phyloP scores from a whole-genome alignment of 2,329 filamentous ascomycete genomes.

The Didymella keratinophila region DNA sequence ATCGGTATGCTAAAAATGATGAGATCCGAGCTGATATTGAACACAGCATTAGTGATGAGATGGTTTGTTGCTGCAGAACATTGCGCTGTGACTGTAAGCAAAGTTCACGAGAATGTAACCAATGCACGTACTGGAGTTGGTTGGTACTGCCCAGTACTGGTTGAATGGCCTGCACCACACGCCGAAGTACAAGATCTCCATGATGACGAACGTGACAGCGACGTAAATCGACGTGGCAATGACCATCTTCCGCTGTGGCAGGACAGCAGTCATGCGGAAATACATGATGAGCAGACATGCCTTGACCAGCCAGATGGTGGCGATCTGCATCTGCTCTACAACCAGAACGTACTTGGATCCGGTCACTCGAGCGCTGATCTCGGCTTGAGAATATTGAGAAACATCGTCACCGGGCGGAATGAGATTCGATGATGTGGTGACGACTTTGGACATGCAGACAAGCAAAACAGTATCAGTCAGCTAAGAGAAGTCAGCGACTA shows the following conservation, averaged over 20 bases:
- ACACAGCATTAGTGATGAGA: conserved; percentile 50
- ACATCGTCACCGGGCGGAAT: conserved; percentile 45
- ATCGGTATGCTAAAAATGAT: conserved; percentile 58
- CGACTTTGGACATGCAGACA: conserved; percentile 43
- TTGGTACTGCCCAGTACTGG: conserved; percentile 62
- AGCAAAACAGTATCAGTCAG: conserved; percentile 46
- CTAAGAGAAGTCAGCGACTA: conserved; percentile 27
- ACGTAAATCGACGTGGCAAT: conserved; percentile 57
- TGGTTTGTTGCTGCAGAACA: conserved; percentile 54
- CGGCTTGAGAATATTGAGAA: conserved; percentile 44
- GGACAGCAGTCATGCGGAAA: conserved; percentile 56
- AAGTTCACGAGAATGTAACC: too few relatives aligned
- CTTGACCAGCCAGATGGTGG: conserved; percentile 62
- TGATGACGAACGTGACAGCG: conserved; percentile 54
- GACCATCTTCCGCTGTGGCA: conserved; percentile 48
- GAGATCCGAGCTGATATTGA: conserved; percentile 58
- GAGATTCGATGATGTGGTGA: conserved; percentile 47
- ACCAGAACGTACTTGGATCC: conserved; percentile 65
- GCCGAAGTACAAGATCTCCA: conserved; percentile 60
- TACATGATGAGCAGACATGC: conserved; percentile 64
- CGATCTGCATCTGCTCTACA: conserved; percentile 62
- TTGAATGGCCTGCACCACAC: conserved; percentile 64
- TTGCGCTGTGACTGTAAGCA: conserved; percentile 42
- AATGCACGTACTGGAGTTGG: conserved; percentile 36
- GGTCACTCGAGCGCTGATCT: conserved; percentile 54